Evolutionary conservation across 2,329 filamentous ascomycete species (phyloP).

Genomic region (Trichoderma afroharzianum): DNA sequence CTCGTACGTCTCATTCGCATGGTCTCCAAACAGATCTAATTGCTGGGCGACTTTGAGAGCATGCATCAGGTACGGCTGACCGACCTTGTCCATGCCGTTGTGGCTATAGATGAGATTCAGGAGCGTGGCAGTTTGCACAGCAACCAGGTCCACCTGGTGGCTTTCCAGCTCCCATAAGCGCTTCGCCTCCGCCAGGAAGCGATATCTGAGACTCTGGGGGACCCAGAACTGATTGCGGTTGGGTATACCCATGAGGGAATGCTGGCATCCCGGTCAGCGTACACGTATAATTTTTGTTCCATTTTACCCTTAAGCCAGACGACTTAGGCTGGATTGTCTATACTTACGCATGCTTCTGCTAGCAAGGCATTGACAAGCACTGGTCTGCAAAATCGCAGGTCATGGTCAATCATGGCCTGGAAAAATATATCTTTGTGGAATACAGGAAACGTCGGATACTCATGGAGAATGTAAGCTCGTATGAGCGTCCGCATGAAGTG

Average conservation of each 20-base stretch:
- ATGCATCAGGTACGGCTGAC: constrained; percentile 28
- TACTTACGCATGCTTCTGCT: constrained; percentile 32
- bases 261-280: neutral
- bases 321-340: neutral
- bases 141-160: constrained; percentile 26
- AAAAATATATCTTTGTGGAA: constrained; percentile 38
- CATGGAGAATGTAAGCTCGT: constrained; percentile 26
- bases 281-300: neutral
- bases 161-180: constrained; percentile 34
- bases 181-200: constrained; percentile 36
- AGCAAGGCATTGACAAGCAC: constrained; percentile 36
- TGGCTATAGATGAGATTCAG: constrained; percentile 29
- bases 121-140: constrained; percentile 33
- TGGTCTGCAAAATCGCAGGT: constrained; percentile 31
- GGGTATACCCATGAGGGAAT: constrained; percentile 1
- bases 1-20: neutral
- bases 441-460: constrained; percentile 30
- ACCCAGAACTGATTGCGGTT: constrained; percentile 30
- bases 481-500: constrained; percentile 29
- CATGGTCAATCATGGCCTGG: constrained; percentile 31
- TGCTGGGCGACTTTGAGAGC: constrained; percentile 30
- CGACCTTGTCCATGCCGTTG: constrained; percentile 34
- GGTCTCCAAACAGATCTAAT: constrained; percentile 27
- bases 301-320: neutral
- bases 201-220: constrained; percentile 32